Evolutionary conservation across 1,284 basidiomycete species (phyloP).

Genomic region (Heimioporus punctisporus): DNA sequence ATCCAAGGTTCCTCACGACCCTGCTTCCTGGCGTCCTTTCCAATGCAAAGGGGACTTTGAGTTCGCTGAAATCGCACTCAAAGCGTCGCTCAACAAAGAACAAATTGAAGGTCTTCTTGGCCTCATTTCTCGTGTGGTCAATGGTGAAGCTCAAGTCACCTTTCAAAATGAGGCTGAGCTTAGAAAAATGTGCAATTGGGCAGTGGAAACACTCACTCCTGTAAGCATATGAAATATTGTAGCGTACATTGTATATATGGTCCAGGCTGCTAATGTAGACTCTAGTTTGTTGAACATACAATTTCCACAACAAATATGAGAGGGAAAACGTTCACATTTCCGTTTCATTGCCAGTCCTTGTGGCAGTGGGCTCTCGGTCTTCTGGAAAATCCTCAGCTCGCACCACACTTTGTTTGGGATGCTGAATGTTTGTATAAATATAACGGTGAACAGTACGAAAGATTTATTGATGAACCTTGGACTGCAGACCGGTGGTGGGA

Average conservation of each 20-base stretch:
- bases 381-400: conserved; percentile 19
- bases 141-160: background rate
- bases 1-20: background rate
- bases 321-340: background rate
- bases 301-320: conserved; percentile 3
- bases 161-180: conserved; percentile 4
- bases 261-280: background rate
- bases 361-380: conserved; percentile 31
- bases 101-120: conserved; percentile 5
- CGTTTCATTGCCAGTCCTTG: conserved; percentile 10
- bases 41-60: conserved; percentile 1
- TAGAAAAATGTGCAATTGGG: background rate
- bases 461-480: conserved; percentile 32
- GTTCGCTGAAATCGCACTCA: conserved; percentile 1
- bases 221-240: background rate
- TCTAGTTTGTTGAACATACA: conserved; percentile 1
- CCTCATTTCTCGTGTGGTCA: background rate
- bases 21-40: conserved; percentile 1
- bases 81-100: conserved; percentile 1
- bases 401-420: conserved; percentile 18
- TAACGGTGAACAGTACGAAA: conserved; percentile 19
- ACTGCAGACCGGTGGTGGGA: conserved; percentile 31
- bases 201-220: background rate
- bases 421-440: conserved; percentile 15
- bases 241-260: background rate